These are phyloP conservation scores for Zygosaccharomyces lentus DNA, from an alignment of 805 yeast genomes.

Conservation along the genomic window DNA sequence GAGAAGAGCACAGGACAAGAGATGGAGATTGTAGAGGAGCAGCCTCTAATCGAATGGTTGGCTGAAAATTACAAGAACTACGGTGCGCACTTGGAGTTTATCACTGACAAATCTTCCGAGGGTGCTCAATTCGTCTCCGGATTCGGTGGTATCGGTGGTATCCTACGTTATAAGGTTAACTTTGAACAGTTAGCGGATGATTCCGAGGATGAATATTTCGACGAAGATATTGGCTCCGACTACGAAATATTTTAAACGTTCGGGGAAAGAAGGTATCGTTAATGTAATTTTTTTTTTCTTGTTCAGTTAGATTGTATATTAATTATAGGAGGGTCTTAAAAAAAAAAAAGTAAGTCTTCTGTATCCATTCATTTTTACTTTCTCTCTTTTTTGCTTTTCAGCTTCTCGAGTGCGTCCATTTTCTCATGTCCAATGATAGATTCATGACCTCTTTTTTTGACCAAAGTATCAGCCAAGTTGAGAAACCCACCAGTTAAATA, in stretches of 20 bases:
- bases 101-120: conserved; percentile 93
- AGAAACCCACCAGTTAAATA: conserved; percentile 76
- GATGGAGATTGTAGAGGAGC: conserved; percentile 84
- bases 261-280: background rate
- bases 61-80: conserved; percentile 92
- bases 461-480: conserved; percentile 73
- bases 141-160: conserved; percentile 98
- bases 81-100: conserved; percentile 95
- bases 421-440: conserved; percentile 66
- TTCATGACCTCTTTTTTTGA: conserved; percentile 61
- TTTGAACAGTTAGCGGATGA: conserved; percentile 93
- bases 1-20: conserved; percentile 88
- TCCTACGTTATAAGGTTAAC: conserved; percentile 93
- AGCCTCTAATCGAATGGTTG: conserved; percentile 90
- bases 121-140: conserved; percentile 98
- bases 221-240: conserved; percentile 50
- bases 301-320: background rate
- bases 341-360: background rate
- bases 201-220: conserved; percentile 82
- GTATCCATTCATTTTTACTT: conserved; percentile 3
- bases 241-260: conserved; percentile 34
- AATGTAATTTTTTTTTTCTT: conserved; percentile 5
- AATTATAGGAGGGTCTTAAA: background rate
- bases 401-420: conserved; percentile 62
- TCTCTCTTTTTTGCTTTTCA: conserved; percentile 37